A percentile compares a stretch with the other conserved stretches of the same genome.
These are phyloP conservation scores for Nannochloropsis granulata DNA, from an alignment of 108 stramenopile genomes.

Conservation along the genomic window DNA sequence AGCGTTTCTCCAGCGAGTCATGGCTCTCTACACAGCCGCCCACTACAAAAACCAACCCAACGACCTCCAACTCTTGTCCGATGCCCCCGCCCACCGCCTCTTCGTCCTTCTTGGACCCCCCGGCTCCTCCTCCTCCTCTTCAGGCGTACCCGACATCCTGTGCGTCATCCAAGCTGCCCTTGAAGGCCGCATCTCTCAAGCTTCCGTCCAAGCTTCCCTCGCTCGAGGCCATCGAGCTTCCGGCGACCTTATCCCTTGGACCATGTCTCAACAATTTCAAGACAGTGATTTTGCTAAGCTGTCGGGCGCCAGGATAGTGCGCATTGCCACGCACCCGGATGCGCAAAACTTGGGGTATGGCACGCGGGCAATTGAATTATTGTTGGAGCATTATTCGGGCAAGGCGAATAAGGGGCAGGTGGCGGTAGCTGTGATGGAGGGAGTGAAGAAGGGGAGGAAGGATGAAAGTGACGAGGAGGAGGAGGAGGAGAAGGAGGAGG, in stretches of 20 bases:
- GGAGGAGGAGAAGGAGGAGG: conserved; percentile 35
- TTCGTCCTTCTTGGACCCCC: conserved; percentile 91
- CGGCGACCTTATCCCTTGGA: conserved; percentile 99
- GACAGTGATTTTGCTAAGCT: conserved; percentile 60
- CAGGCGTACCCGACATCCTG: conserved; percentile 42
- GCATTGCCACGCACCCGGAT: conserved; percentile 92
- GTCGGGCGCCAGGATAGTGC: conserved; percentile 86
- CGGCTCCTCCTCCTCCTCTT: conserved; percentile 53
- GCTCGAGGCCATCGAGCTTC: conserved; percentile 78
- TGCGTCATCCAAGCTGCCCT: conserved; percentile 60
- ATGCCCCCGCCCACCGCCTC: conserved; percentile 91
- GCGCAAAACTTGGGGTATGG: conserved; percentile 97
- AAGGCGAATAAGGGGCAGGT: conserved; percentile 57
- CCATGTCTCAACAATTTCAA: conserved; percentile 96
- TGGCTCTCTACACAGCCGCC: conserved; percentile 90
- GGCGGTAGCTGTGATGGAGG: conserved; percentile 37
- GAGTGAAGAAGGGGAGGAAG: conserved; percentile 34
- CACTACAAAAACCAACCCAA: conserved; percentile 99
- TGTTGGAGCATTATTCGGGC: conserved; percentile 84
- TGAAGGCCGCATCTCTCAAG: conserved; percentile 82
- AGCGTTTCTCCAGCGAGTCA: conserved; percentile 80
- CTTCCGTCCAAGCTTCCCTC: conserved; percentile 77
- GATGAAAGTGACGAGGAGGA: conserved; percentile 31
- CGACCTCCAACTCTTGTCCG: conserved; percentile 94
- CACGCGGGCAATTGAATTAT: conserved; percentile 65